A percentile compares a stretch with the other conserved stretches of the same genome.
Evolutionary conservation across 352 stramenopile genomes (phyloP).

Genomic region (Saprolegnia diclina): DNA sequence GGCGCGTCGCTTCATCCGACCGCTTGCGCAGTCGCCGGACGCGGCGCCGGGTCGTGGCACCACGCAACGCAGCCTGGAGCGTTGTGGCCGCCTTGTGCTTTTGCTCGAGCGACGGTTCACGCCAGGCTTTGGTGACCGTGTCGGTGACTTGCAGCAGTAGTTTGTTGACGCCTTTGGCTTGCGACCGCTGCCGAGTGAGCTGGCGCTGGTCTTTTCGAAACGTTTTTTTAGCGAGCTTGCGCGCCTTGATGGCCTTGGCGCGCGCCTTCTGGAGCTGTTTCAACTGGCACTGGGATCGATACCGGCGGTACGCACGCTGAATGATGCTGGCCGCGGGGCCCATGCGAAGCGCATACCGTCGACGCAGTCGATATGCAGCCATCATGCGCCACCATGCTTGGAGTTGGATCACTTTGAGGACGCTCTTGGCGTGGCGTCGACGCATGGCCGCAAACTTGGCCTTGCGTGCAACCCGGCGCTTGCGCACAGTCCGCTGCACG

Average conservation of each 20-base stretch:
- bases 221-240: background rate
- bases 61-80: background rate
- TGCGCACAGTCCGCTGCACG: slow-evolving; percentile 10
- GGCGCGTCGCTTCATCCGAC: background rate
- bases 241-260: slow-evolving; percentile 1
- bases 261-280: slow-evolving; percentile 5
- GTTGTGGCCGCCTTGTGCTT: background rate
- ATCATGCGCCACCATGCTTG: slow-evolving; percentile 20
- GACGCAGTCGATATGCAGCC: background rate
- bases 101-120: background rate
- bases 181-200: background rate
- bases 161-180: background rate
- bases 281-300: background rate
- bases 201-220: background rate
- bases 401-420: background rate
- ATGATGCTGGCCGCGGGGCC: background rate
- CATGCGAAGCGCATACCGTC: background rate
- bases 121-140: background rate
- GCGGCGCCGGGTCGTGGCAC: background rate
- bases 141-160: background rate
- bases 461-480: background rate
- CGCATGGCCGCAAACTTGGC: slow-evolving; percentile 23
- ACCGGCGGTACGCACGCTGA: slow-evolving; percentile 4
- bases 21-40: background rate
- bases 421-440: slow-evolving; percentile 15